phyloP scores from a whole-genome alignment of 805 yeast species.

The Nakazawaea anatomiae region DNA sequence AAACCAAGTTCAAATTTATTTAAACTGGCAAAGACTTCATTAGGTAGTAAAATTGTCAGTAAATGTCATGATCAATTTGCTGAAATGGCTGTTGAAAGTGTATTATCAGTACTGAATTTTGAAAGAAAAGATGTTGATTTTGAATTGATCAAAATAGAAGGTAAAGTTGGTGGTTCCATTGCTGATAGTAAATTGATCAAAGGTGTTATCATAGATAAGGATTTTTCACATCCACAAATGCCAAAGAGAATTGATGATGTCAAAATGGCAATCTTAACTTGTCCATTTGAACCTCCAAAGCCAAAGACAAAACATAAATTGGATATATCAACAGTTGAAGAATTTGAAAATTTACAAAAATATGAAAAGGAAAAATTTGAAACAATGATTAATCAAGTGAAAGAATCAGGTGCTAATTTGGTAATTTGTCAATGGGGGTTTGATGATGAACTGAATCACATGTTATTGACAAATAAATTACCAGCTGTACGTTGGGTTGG shows the following conservation, averaged over 20 bases:
- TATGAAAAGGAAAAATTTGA: slow-evolving; percentile 89
- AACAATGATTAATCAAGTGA: slow-evolving; percentile 84
- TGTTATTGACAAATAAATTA: slow-evolving; percentile 77
- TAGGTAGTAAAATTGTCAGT: slow-evolving; percentile 93
- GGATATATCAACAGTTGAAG: slow-evolving; percentile 90
- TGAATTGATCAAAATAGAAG: slow-evolving; percentile 91
- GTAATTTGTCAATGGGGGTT: slow-evolving; percentile 99
- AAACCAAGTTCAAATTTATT: slow-evolving; percentile 52
- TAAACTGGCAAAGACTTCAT: slow-evolving; percentile 89
- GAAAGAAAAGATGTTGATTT: slow-evolving; percentile 94
- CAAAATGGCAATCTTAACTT: slow-evolving; percentile 89
- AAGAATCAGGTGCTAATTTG: slow-evolving; percentile 87
- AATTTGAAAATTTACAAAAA: slow-evolving; percentile 81
- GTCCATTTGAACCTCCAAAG: slow-evolving; percentile 99
- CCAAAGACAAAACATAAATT: slow-evolving; percentile 98
- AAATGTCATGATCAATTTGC: slow-evolving; percentile 93
- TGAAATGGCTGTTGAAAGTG: slow-evolving; percentile 95
- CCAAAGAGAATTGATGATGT: slow-evolving; percentile 75
- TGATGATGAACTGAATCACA: slow-evolving; percentile 96
- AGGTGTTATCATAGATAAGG: slow-evolving; percentile 94
- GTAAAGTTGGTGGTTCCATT: slow-evolving; percentile 91
- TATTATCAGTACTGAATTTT: slow-evolving; percentile 84
- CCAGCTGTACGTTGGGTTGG: slow-evolving; percentile 99
- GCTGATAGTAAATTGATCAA: slow-evolving; percentile 79
- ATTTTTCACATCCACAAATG: slow-evolving; percentile 98